phyloP scores from a whole-genome alignment of 2,329 filamentous ascomycete species.

The Aspergillus bombycis region DNA sequence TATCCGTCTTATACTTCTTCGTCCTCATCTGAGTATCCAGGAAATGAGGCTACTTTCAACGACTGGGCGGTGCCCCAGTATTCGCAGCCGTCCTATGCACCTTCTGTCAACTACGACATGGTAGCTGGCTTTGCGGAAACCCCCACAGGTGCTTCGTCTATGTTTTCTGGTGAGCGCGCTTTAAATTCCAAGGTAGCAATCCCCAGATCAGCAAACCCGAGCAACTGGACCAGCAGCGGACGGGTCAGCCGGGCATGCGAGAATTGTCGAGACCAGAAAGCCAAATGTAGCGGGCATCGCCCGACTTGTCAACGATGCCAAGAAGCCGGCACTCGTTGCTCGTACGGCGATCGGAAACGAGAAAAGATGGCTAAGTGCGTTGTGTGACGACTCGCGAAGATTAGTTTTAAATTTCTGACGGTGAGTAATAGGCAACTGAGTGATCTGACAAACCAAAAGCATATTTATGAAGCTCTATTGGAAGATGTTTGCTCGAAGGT shows the following conservation, averaged over 20 bases:
- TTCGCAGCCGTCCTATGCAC: constrained; percentile 20
- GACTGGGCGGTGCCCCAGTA: constrained; percentile 24
- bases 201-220: constrained; percentile 29
- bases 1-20: constrained; percentile 19
- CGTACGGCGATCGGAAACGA: constrained; percentile 49
- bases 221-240: constrained; percentile 29
- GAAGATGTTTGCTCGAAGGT: constrained; percentile 38
- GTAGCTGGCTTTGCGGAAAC: constrained; percentile 18
- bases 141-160: constrained; percentile 13
- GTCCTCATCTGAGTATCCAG: constrained; percentile 17
- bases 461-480: constrained; percentile 40
- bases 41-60: constrained; percentile 17
- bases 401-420: constrained; percentile 14
- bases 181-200: constrained; percentile 36
- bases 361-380: constrained; percentile 48
- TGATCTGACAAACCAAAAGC: constrained; percentile 41
- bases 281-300: constrained; percentile 50
- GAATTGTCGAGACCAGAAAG: constrained; percentile 50
- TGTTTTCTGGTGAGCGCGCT: constrained; percentile 19
- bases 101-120: constrained; percentile 20
- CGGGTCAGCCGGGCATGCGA: constrained; percentile 47
- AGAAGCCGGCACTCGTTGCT: constrained; percentile 44
- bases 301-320: constrained; percentile 48
- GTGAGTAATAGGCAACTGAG: constrained; percentile 39
- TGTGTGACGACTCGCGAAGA: constrained; percentile 5